Percentiles rank a stretch among this genome's conserved stretches.
Evolutionary conservation across 139 green algal genomes (phyloP).

Genomic region (Mychonastes homosphaera): DNA sequence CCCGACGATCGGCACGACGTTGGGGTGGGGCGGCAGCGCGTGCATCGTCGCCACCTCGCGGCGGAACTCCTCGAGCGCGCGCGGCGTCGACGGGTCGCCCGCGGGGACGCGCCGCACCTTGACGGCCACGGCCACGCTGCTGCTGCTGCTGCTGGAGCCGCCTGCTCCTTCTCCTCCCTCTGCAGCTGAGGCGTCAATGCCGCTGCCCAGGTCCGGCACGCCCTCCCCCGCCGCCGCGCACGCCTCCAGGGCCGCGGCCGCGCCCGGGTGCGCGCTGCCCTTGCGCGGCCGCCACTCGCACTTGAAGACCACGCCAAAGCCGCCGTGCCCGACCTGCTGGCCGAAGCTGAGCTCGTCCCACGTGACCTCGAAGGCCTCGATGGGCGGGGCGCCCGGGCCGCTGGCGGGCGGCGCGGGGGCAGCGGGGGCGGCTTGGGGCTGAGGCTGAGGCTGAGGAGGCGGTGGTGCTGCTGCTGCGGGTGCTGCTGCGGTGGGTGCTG

Average conservation of each 20-base stretch:
- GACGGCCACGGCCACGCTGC: too few relatives aligned
- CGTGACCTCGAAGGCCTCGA: too few relatives aligned
- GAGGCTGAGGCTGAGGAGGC: too few relatives aligned
- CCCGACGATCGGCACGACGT: conserved; percentile 43
- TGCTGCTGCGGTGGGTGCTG: too few relatives aligned
- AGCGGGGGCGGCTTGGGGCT: too few relatives aligned
- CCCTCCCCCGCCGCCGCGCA: background rate
- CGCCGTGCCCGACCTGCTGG: conserved; percentile 44
- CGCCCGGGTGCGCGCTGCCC: background rate
- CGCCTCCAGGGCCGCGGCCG: background rate
- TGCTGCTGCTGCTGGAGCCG: background rate
- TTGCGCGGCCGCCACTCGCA: too few relatives aligned
- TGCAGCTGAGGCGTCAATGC: background rate
- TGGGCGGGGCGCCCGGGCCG: too few relatives aligned
- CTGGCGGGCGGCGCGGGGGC: too few relatives aligned
- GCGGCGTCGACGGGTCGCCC: too few relatives aligned
- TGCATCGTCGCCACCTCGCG: conserved; percentile 45
- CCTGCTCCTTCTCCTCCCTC: background rate
- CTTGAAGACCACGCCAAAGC: conserved; percentile 51
- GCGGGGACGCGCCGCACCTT: too few relatives aligned
- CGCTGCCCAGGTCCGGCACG: background rate
- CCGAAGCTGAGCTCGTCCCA: conserved; percentile 37
- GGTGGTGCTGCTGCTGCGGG: too few relatives aligned
- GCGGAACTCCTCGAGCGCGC: conserved; percentile 34
- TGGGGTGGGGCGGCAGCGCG: conserved; percentile 33